Percentiles rank a stretch among this genome's conserved stretches.
phyloP scores from a whole-genome alignment of 805 yeast species.

The Suhomyces tanzawaensis region DNA sequence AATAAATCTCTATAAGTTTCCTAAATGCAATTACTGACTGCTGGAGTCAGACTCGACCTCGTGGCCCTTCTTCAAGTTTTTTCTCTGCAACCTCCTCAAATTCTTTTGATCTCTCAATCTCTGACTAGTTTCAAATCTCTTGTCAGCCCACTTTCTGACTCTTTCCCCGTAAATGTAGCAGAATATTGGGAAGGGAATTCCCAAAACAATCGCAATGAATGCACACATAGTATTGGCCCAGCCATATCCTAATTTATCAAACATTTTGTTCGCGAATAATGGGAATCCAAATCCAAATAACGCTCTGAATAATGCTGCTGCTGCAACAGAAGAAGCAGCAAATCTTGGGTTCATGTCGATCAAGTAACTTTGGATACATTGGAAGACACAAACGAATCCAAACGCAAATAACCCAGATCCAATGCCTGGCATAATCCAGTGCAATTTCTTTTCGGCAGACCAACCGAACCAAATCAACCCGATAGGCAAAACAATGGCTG shows the following conservation, averaged over 20 bases:
- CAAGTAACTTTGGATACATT: constrained; percentile 62
- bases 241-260: constrained; percentile 55
- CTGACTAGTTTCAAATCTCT: constrained; percentile 45
- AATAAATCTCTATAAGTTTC: no score
- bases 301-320: constrained; percentile 67
- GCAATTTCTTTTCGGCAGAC: constrained; percentile 56
- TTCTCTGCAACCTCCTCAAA: constrained; percentile 29
- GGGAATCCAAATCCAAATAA: constrained; percentile 70
- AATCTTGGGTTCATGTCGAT: constrained; percentile 68
- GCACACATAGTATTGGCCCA: constrained; percentile 72
- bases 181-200: constrained; percentile 66
- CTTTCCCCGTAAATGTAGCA: constrained; percentile 56
- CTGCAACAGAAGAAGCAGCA: constrained; percentile 68
- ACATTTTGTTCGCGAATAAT: constrained; percentile 59
- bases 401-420: constrained; percentile 62
- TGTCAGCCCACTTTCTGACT: constrained; percentile 58
- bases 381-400: constrained; percentile 63
- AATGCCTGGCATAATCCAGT: constrained; percentile 62
- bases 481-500: constrained; percentile 52
- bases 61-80: constrained; percentile 12
- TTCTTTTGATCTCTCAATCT: constrained; percentile 44
- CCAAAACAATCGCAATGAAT: constrained; percentile 52
- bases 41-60: neutral
- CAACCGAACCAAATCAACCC: constrained; percentile 73
- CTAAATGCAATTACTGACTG: constrained; percentile 1